Percentiles rank a stretch among this genome's conserved stretches.
Conservation (phyloP, 2,329 filamentous ascomycete genomes). For the Beauveria rudraprayagi region DNA sequence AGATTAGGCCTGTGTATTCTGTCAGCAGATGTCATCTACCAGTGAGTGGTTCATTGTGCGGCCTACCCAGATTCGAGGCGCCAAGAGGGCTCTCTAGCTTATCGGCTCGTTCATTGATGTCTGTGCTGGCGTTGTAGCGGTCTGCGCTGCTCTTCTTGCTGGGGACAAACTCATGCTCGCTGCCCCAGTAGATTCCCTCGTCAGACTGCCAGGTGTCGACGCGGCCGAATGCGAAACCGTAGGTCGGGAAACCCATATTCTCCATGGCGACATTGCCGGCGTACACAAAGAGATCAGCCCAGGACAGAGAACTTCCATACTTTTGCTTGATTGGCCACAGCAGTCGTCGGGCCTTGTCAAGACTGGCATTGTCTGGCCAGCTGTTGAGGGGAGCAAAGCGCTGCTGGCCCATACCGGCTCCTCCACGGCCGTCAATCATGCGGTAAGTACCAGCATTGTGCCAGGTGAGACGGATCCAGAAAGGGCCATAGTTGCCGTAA, state of each 20-base stretch:
- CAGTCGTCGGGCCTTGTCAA: constrained; percentile 74
- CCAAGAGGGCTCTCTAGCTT: constrained; percentile 55
- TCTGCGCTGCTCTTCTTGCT: constrained; percentile 67
- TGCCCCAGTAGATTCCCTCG: constrained; percentile 70
- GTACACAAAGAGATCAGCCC: constrained; percentile 65
- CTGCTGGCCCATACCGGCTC: constrained; percentile 67
- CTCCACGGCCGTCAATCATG: constrained; percentile 65
- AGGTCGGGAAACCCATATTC: constrained; percentile 65
- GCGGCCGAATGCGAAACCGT: constrained; percentile 67
- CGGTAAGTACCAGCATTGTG: constrained; percentile 71
- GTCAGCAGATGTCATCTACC: neutral
- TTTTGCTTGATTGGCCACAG: constrained; percentile 80
- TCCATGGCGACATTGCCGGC: constrained; percentile 73
- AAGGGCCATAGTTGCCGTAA: constrained; percentile 71
- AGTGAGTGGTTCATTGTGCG: neutral
- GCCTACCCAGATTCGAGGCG: constrained; percentile 47
- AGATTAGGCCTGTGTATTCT: constrained; percentile 54
- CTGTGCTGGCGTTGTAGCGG: constrained; percentile 46
- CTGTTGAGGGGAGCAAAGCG: constrained; percentile 72
- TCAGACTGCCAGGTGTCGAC: constrained; percentile 68
- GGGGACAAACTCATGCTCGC: constrained; percentile 39
- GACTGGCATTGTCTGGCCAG: constrained; percentile 71
- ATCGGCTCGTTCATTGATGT: constrained; percentile 31
- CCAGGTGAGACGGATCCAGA: constrained; percentile 77
- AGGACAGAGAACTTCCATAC: constrained; percentile 75